Conservation (phyloP, 106 monocot genomes). For the Amphibolis antarctica region DNA sequence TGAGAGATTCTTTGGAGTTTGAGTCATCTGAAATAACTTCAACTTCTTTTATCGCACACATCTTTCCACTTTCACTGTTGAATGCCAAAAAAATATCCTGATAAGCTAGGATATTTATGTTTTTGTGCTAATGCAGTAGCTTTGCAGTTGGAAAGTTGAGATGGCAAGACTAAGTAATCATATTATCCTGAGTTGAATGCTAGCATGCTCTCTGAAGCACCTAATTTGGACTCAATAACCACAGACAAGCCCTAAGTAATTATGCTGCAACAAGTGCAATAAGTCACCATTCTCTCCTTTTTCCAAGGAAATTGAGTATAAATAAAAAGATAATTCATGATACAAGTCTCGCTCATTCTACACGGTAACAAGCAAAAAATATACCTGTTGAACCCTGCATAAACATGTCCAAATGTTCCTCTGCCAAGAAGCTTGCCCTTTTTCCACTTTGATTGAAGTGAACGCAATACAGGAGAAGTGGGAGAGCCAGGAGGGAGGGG, state of each 20-base stretch:
- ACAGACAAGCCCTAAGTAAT: too few relatives aligned
- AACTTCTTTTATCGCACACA: constrained; percentile 98
- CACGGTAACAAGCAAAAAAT: too few relatives aligned
- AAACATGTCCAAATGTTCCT: constrained; percentile 97
- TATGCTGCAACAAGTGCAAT: too few relatives aligned
- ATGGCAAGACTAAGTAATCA: not conserved
- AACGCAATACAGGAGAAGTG: constrained; percentile 26
- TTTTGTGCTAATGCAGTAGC: too few relatives aligned
- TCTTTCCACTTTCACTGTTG: constrained; percentile 77
- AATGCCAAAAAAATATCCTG: not conserved
- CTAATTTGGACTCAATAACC: too few relatives aligned
- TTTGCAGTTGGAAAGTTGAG: not conserved
- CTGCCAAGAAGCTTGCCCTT: constrained; percentile 85
- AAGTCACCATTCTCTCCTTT: too few relatives aligned
- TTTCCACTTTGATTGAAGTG: constrained; percentile 61
- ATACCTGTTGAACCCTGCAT: constrained; percentile 87
- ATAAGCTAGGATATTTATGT: not conserved
- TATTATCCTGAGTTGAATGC: not conserved
- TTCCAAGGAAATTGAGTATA: not conserved
- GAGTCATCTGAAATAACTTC: constrained; percentile 65
- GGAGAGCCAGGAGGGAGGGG: constrained; percentile 63
- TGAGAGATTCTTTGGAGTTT: constrained; percentile 85
- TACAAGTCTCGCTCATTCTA: not conserved
- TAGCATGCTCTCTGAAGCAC: not conserved
- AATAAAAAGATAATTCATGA: not conserved